Evolutionary conservation across 208 protist genomes (phyloP), one percentile per base, ranked within the genome.

Genomic region (Leishmania tarentolae): DNA sequence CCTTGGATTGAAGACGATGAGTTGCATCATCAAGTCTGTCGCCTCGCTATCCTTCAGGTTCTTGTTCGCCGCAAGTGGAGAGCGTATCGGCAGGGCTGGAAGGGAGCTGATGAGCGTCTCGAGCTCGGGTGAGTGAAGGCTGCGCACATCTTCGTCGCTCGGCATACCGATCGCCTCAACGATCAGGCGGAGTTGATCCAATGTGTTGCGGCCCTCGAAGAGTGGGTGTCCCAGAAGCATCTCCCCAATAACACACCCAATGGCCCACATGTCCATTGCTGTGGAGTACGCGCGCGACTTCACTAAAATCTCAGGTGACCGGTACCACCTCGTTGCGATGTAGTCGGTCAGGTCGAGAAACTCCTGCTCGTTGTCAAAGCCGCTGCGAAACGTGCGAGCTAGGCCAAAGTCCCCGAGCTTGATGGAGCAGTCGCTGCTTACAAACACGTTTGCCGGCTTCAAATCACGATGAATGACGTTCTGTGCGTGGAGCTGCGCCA

Each of bases 211-310:
- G 1, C 98, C 98, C 47, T 91, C 90, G 66, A 99, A 99, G 74
- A 99, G 95, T 42, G 99, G 98, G 65, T 98, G 96, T 0, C 94
- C 95, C 15, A 91, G 82, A 66, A 98, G 89, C 31, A 99, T 84
- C 80, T 99, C 99, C 4, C 87, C 98, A 37, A 99, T 82, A 56
- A 99, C 99, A 83, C 99, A 99, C 3, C 99, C 99, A 40, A 99
- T 86, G 3, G 97, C 97, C 99, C 99, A 99, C 92, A 99, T 99
- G 80, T 99, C 99, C 89, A 99, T 98, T 53, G 97, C 96, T n/a
- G 97, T 97, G 15, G 96, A 98, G 90, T 99, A 99, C 37, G 87
- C 87, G 21, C 90, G 94, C 24, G 95, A 99, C 78, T 98, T 98
- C 0, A 99, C 90, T 19, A 99, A 90, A 69, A 99, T 98, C 78